Base-by-base conservation (phyloP, 2,329 filamentous ascomycete species). In the Elsinoe australis region DNA sequence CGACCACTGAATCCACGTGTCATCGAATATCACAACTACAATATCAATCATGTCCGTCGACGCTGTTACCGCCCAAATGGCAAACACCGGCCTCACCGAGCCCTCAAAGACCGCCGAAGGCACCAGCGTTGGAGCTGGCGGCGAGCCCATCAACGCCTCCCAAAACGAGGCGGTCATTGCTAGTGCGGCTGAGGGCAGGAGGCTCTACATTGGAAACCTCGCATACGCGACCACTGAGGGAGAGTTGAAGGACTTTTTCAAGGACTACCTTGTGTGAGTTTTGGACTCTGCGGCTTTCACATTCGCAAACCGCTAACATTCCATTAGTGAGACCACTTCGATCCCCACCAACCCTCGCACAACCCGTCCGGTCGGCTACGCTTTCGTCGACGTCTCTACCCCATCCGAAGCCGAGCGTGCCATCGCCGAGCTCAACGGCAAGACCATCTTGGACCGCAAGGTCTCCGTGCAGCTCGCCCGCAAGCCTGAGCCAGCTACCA, bases 191-290 rank as follows among this genome's bases (percentile, higher is more conserved):
- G 92, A 98, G 79, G 90, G 92, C 71, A 87, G 92, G 78, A 87
- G 92, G 76, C 85, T 98, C 65, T 98, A 98, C 78, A 96, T 98
- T 78, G 92, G 92, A 79, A 98, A 98, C 80, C 86, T 98, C 82
- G 92, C 92, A 66, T 98, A 98, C 73, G 89, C 90, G 83, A 96
- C 92, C 83, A 95, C 88, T 71, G 92, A 96, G 86, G 92, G 86
- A 84, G 88, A 95, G 83, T 87, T 98, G 80, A 95, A 94, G 80
- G 86, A 92, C 64, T 98, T 98, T 81, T 98, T 98, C 85, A 90
- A 92, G 80, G 86, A 83, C 73, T 96, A 95, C 80, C 85, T 92
- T 78, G 87, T 98, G 92, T 98, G 80, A 80, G 90, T 86, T 54
- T 17, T 35, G 28, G 49, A 26, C n/a, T n/a, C n/a, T n/a, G 15